Evolutionary conservation across 1,284 basidiomycete species (phyloP), one percentile per base, ranked within the genome.

Genomic region (Irpex rosettiformis): DNA sequence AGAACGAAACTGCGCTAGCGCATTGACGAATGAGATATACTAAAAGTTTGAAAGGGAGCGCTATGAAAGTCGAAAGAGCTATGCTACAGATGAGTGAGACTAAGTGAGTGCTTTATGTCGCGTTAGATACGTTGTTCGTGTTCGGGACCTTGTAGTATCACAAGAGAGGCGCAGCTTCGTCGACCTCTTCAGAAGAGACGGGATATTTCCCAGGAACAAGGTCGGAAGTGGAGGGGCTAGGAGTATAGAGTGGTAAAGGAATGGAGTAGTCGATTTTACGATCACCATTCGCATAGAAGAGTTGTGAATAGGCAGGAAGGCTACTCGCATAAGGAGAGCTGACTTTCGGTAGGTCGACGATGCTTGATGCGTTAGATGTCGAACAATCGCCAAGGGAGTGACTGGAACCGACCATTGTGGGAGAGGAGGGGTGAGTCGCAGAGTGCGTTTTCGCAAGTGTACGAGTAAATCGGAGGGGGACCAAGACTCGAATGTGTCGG

Each of bases 221-320:
- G 18, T 59, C 48, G 2, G 40, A 37, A 18, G 51, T 30, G 3
- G 55, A 48, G 22, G 61, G 52, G 7, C 28, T 48, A n/a, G 76
- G 77, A 16, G 77, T 74, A 66, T 91, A 91, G 13, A 81, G 74
- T 0, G 89, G 89, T 21, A 91, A 72, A 10, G 85, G 88, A n/a
- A 73, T 71, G 13, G 79, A 82, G 62, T 83, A 79, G 65, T 91
- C 88, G 49, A 88, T 76, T 71, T 83, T 88, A 55, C 80, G 78
- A 58, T 89, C 84, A 18, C 91, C 90, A 64, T 89, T 88, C 22
- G 77, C 66, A 66, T 91, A 74, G 70, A 85, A 93, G 18, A 93
- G 77, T 60, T 90, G 86, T 1, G 86, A 89, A 67, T 93, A 93
- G 3, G 85, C 79, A 2, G 90, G 91, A 13, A 91, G 80, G 27